Evolutionary conservation across 1,284 basidiomycete species (phyloP).

Genomic region (Neonothopanus nambi): DNA sequence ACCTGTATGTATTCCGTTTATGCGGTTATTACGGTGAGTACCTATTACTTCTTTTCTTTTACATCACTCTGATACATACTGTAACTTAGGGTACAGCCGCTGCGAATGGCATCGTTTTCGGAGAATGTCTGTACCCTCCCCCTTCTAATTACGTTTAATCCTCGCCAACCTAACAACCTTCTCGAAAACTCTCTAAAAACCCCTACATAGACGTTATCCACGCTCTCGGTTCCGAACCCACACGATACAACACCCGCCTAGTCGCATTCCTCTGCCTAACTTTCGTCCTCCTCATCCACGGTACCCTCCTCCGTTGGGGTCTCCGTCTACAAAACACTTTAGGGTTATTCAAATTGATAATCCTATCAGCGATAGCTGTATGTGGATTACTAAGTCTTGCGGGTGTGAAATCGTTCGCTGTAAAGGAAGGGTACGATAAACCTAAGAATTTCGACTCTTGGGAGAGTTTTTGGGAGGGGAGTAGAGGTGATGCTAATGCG

Average conservation of each 20-base stretch:
- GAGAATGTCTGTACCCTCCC: constrained; percentile 67
- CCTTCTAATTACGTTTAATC: too few relatives aligned
- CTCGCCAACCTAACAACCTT: too few relatives aligned
- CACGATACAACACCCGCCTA: constrained; percentile 47
- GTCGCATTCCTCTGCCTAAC: constrained; percentile 58
- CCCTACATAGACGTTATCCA: constrained; percentile 61
- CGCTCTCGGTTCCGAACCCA: constrained; percentile 43
- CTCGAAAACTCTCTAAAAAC: too few relatives aligned
- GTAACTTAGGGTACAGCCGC: constrained; percentile 51
- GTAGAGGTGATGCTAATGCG: constrained; percentile 46
- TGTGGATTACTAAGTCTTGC: constrained; percentile 60
- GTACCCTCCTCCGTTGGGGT: constrained; percentile 54
- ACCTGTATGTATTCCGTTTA: constrained; percentile 64
- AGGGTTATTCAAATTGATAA: constrained; percentile 63
- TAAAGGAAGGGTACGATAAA: constrained; percentile 42
- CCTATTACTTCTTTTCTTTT: constrained; percentile 18
- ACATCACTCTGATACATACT: constrained; percentile 22
- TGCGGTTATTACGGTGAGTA: constrained; percentile 56
- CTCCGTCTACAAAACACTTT: constrained; percentile 66
- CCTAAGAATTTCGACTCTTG: constrained; percentile 52
- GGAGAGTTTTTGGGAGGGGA: constrained; percentile 58
- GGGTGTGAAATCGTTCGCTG: constrained; percentile 45
- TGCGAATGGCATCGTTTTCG: constrained; percentile 61
- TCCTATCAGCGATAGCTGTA: constrained; percentile 57
- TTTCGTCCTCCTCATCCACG: constrained; percentile 59